Base-by-base conservation (phyloP, 768 basidiomycete genomes). In the Leccinum boreale region DNA sequence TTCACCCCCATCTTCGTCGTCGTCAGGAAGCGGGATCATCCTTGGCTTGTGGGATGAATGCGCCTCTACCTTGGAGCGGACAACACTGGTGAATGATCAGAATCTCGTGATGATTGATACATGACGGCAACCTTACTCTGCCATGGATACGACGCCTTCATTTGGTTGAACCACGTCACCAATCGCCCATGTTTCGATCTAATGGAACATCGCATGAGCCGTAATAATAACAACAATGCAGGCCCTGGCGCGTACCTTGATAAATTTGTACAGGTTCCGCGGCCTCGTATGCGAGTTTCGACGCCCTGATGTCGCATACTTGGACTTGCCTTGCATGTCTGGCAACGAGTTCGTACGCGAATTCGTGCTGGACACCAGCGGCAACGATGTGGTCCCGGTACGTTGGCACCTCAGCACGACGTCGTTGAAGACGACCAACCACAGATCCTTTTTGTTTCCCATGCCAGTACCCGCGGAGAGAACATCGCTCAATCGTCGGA, bases 351-450 rank as follows among this genome's bases (percentile, higher is more conserved):
- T 90, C 11, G 89, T 82, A 55, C 91, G 77, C 28, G 85, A 84
- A 62, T 81, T 85, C 23, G 85, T 81, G 5, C 81, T 79, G 9
- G 88, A 79, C 9, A 86, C 88, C 58, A 94, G 71, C 3, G 92
- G 92, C 50, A 94, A 69, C 8, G 87, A 89, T 0, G 97, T 99
- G 7, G 88, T 88, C 10, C 97, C 96, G 2, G 87, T 90, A 54
- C 92, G 81, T 66, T 94, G 92, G 70, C 95, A 98, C 48, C 94
- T 83, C 36, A 99, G 74, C 5, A 94, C 88, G 48, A 99, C 96
- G 67, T 99, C 97, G 56, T 94, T 95, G 78, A 99, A 98, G 14
- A 87, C 85, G 2, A 99, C 92, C 55, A 95, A 80, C 97, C 97
- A 99, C 46, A 94, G 68, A 65, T 99, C 96, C 67, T 88, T 87